Conservation (phyloP, 345 rosid genomes). For the Eutrema japonicum region DNA sequence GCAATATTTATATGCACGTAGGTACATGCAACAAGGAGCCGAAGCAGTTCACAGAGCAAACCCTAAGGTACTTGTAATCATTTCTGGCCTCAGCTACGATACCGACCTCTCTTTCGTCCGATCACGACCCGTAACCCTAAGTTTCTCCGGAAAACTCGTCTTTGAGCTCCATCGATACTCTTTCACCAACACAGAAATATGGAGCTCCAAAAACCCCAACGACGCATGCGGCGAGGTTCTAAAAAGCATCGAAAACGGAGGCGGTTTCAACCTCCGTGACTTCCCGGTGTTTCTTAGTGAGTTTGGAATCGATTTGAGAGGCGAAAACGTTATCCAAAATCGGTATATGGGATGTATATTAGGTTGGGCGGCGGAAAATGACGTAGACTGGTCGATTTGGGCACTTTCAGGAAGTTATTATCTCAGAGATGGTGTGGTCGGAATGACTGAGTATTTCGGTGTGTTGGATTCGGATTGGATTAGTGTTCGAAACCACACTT, state of each 20-base stretch:
- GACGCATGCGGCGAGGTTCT: slow-evolving; percentile 69
- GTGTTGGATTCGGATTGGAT: slow-evolving; percentile 60
- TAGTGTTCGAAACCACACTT: slow-evolving; percentile 49
- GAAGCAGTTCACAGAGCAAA: slow-evolving; percentile 85
- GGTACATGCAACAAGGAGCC: slow-evolving; percentile 84
- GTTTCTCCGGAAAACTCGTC: slow-evolving; percentile 64
- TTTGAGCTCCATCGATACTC: slow-evolving; percentile 79
- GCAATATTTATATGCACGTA: slow-evolving; percentile 10
- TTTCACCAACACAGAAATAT: slow-evolving; percentile 64
- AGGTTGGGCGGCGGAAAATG: slow-evolving; percentile 72
- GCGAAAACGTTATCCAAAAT: slow-evolving; percentile 63
- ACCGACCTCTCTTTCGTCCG: slow-evolving; percentile 63
- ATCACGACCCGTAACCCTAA: slow-evolving; percentile 52
- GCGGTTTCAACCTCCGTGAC: slow-evolving; percentile 58
- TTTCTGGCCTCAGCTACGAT: slow-evolving; percentile 77
- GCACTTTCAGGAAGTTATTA: slow-evolving; percentile 74
- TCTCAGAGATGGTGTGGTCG: slow-evolving; percentile 65
- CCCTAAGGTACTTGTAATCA: slow-evolving; percentile 71
- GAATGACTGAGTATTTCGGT: slow-evolving; percentile 68
- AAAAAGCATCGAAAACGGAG: slow-evolving; percentile 47
- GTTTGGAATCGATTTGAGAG: slow-evolving; percentile 74
- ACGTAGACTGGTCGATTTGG: slow-evolving; percentile 86
- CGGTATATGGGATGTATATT: slow-evolving; percentile 69
- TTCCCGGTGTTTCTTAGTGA: slow-evolving; percentile 71
- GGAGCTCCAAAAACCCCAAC: slow-evolving; percentile 71